Evolutionary conservation across 306 rosid genomes (phyloP), one percentile per base, ranked within the genome.

Genomic region (Glycine latifolia): DNA sequence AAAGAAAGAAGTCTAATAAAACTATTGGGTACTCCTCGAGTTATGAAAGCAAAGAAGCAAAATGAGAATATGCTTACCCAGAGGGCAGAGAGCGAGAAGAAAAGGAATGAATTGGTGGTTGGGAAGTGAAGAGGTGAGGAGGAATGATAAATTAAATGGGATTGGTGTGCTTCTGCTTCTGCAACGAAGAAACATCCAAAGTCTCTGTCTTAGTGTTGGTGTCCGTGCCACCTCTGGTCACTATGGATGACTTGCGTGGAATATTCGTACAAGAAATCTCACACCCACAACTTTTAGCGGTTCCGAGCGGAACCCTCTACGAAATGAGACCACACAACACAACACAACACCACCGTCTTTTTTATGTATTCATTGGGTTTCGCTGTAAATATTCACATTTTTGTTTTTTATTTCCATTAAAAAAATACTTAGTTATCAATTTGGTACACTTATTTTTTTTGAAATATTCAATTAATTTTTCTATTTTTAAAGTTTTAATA

Each of bases 221-320:
- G 50, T 66, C 15, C 4, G 68, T 11, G 67, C 43, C 67, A 61
- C 3, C 26, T 60, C 7, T 61, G 68, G 17, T 35, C 4, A 63
- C 47, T 5, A 3, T 37, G 53, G 12, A 4, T 68, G 39, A 46
- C 2, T 68, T 68, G 73, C 73, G 73, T 68, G 37, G 73, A 68
- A 46, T 16, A 44, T 44, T 68, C 54, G 8, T 11, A 43, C 33
- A 15, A 67, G 7, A 6, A 66, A 66, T 8, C 14, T 41, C 10
- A 43, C 9, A 15, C 7, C 72, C 52, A 43, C 72, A 67, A 67
- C 52, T 41, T 41, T 37, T 37, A 37, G 71, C 70, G 47, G 5
- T 63, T 13, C n/a, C n/a, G 7, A 2, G 41, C 41, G 26, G 71
- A 65, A 65, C 1, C 49, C 26, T 65, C 71, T 37, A 4, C 10